Percentiles rank a stretch among this genome's conserved stretches.
Evolutionary conservation across 2,329 filamentous ascomycete genomes (phyloP).

Genomic region (Lasiodiplodia sp.): DNA sequence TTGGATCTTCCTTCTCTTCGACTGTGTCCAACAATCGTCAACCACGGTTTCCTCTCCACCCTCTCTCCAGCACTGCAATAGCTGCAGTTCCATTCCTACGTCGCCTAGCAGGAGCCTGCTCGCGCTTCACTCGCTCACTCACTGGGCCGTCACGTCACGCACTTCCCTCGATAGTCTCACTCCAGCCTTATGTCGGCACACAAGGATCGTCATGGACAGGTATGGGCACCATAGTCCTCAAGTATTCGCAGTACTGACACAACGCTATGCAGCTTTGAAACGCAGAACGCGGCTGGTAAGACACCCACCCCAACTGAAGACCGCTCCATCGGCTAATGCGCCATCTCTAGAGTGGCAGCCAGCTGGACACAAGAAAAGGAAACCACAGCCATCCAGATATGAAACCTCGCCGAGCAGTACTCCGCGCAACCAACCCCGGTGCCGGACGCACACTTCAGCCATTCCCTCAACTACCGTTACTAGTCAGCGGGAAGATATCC

Average conservation of each 20-base stretch:
- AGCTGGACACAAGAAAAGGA: not conserved
- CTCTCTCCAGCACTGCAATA: not conserved
- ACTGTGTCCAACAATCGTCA: not conserved
- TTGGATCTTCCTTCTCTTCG: not conserved
- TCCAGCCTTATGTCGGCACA: not conserved
- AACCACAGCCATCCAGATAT: not conserved
- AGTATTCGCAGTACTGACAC: no score
- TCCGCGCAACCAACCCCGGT: not conserved
- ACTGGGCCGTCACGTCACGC: not conserved
- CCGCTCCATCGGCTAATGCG: not conserved
- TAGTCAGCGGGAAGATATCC: not conserved
- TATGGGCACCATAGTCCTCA: no score
- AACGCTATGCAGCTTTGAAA: not conserved
- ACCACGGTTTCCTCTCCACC: not conserved
- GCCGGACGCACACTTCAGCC: not conserved
- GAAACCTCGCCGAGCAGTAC: not conserved
- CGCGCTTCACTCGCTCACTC: not conserved
- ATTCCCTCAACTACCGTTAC: no score
- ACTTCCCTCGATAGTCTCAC: not conserved
- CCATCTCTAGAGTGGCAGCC: conserved; percentile 10
- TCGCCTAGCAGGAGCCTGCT: not conserved
- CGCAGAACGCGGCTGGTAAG: conserved; percentile 9
- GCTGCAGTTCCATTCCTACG: not conserved
- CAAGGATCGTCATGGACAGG: not conserved
- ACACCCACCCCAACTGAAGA: not conserved